Percentiles rank a stretch among this genome's conserved stretches.
phyloP scores from a whole-genome alignment of 2,329 filamentous ascomycete species.

The Fusarium sp. region DNA sequence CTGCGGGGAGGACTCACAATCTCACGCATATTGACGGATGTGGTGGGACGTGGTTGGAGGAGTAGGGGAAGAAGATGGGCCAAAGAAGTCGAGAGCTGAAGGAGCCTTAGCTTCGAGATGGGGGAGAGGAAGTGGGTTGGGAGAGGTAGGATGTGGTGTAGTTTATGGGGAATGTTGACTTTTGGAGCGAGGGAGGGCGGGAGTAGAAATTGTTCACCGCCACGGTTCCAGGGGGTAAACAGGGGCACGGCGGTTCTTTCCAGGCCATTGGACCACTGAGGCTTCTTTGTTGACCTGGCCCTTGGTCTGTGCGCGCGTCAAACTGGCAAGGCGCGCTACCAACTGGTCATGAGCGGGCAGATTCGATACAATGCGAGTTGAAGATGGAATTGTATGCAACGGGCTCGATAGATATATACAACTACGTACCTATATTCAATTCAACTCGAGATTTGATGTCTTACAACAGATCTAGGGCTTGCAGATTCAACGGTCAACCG shows the following conservation, averaged over 20 bases:
- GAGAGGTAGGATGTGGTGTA: slow-evolving; percentile 41
- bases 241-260: slow-evolving; percentile 41
- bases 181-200: slow-evolving; percentile 38
- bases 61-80: slow-evolving; percentile 37
- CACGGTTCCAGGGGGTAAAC: slow-evolving; percentile 42
- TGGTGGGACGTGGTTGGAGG: slow-evolving; percentile 40
- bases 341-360: slow-evolving; percentile 29
- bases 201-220: slow-evolving; percentile 50
- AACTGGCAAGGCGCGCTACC: slow-evolving; percentile 42
- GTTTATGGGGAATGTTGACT: slow-evolving; percentile 48
- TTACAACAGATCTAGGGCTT: background rate
- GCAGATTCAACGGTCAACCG: background rate
- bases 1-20: slow-evolving; percentile 64
- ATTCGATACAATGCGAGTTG: background rate
- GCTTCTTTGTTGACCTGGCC: slow-evolving; percentile 46
- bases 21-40: slow-evolving; percentile 70
- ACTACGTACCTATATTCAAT: background rate
- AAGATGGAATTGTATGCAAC: background rate
- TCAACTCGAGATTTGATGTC: background rate
- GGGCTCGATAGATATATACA: background rate
- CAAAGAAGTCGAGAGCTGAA: slow-evolving; percentile 47
- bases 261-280: slow-evolving; percentile 30
- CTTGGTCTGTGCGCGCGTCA: slow-evolving; percentile 42
- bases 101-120: slow-evolving; percentile 47
- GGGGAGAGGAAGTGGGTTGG: slow-evolving; percentile 42